Evolutionary conservation across 2,329 filamentous ascomycete species (phyloP).

Genomic region (Aspergillus terreus): DNA sequence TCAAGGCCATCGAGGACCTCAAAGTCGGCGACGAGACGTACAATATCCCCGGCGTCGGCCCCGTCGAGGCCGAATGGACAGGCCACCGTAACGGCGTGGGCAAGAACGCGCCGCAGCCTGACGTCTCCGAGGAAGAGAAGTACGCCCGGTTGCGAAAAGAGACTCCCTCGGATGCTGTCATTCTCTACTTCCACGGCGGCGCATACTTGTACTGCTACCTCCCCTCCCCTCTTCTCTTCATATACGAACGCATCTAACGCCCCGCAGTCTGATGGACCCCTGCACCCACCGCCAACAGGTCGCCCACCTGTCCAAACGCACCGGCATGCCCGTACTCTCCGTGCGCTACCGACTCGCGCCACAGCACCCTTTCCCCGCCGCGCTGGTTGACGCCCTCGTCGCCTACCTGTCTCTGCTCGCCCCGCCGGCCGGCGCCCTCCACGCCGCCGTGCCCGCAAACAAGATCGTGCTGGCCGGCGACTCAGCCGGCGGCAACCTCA

Average conservation of each 20-base stretch:
- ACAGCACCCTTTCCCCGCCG: constrained; percentile 46
- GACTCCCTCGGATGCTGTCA: constrained; percentile 36
- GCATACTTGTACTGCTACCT: constrained; percentile 40
- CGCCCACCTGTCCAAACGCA: constrained; percentile 36
- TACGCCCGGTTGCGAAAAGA: constrained; percentile 39
- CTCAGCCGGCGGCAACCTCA: constrained; percentile 44
- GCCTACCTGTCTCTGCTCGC: constrained; percentile 47
- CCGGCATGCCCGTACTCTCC: constrained; percentile 39
- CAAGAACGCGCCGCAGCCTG: constrained; percentile 35
- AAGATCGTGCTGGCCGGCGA: constrained; percentile 47
- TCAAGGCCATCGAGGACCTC: constrained; percentile 37
- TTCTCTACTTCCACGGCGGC: constrained; percentile 47
- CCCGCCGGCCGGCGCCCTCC: constrained; percentile 41
- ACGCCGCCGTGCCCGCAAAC: constrained; percentile 39
- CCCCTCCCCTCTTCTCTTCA: background rate
- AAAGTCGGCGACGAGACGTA: constrained; percentile 38
- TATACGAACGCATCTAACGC: background rate
- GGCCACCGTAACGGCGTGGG: constrained; percentile 38
- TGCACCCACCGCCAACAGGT: constrained; percentile 38
- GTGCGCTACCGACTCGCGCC: constrained; percentile 48
- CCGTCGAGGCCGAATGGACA: constrained; percentile 46
- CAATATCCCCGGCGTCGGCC: constrained; percentile 29
- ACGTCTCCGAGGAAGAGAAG: constrained; percentile 42
- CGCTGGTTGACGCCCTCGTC: constrained; percentile 44
- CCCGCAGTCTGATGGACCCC: constrained; percentile 41